Evolutionary conservation across 306 rosid species (phyloP), one percentile per base, ranked within the genome.

Genomic region (Hippophae tibetana): DNA sequence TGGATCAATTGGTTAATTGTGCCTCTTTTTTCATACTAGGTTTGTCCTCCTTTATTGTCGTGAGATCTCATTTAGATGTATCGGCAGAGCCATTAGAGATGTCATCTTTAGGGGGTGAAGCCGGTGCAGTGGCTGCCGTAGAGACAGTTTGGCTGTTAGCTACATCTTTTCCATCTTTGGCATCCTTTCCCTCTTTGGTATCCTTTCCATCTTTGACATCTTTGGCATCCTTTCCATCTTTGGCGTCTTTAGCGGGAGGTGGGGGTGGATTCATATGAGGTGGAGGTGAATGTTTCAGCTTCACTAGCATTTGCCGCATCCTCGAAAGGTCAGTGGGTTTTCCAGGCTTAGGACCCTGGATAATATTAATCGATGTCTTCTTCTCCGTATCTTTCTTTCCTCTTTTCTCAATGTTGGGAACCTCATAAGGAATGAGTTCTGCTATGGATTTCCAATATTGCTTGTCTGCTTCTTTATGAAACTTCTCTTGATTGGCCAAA

Each of bases 261-360:
- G 94, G 96, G 12, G 96, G 95, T 10, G 95, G 90, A 61, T 84
- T 78, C 99, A 93, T 93, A 85, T 89, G 97, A 42, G 97, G 89
- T 14, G 99, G 99, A 57, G 99, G 96, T 55, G 95, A 79, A 49
- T 93, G 99, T 83, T 93, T 93, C 79, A 93, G 82, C 86, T 84
- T 93, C 81, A 88, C 75, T 47, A 86, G 84, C 54, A 93, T 77
- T 11, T 86, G 99, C 50, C 99, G 85, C 90, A 93, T 72, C 73
- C 99, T 79, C 27, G 89, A 79, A 48, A 93, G 99, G 74, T 93
- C 99, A 0, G 99, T 93, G 62, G 95, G 99, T 69, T 93, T 93
- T 60, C 99, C 99, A 1, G 99, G 99, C 81, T 93, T 88, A 0
- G 99, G 99, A 62, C 99, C 99, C 75, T 93, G 99, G 69, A 93